Base-by-base conservation (phyloP, 2,329 filamentous ascomycete species). In the Fusarium fracticaudum region DNA sequence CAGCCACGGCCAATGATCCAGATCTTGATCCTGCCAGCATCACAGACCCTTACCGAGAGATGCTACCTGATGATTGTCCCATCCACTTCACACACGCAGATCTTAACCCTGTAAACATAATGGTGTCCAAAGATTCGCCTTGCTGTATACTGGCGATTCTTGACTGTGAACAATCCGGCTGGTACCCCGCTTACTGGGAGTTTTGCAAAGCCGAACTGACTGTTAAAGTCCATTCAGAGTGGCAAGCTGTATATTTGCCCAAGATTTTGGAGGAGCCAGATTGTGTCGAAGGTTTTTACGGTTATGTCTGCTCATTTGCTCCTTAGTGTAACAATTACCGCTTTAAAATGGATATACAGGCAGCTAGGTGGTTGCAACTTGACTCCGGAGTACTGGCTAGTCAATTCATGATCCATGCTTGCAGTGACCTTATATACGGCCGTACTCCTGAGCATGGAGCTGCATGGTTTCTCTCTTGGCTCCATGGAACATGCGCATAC, bases 11-110 rank as follows among this genome's bases (percentile, higher is more conserved):
- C 10, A 41, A 62, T 24, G 29, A 33, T 13, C 67, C 64, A 11
- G 55, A 43, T 17, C 29, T 53, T 41, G 37, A 33, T 13, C 43
- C 38, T 37, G 22, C 50, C 5, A 22, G 54, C 8, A 55, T 73
- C 18, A 60, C 45, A 15, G 62, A 75, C 9, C 60, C 60, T 26
- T 66, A 51, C 20, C 54, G 66, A 37, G 10, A 55, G 26, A 45
- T 60, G 24, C 4, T 63, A 7, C 44, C 44, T 7, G 63, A 68
- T 29, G 50, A 64, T 31, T 40, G 48, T n/a, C 14, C 13, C 5
- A 44, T 69, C 9, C 44, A 59, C 8, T 76, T 73, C 24, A 73
- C 71, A 1, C 73, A 76, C 22, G 65, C 57, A 4, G 74, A 76
- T 44, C 53, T 77, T 1, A 58, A 72, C 24, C 71, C 67, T 24